Percentiles rank a stretch among this genome's conserved stretches.
phyloP scores from a whole-genome alignment of 1,284 basidiomycete species.

The Irpex sp. region DNA sequence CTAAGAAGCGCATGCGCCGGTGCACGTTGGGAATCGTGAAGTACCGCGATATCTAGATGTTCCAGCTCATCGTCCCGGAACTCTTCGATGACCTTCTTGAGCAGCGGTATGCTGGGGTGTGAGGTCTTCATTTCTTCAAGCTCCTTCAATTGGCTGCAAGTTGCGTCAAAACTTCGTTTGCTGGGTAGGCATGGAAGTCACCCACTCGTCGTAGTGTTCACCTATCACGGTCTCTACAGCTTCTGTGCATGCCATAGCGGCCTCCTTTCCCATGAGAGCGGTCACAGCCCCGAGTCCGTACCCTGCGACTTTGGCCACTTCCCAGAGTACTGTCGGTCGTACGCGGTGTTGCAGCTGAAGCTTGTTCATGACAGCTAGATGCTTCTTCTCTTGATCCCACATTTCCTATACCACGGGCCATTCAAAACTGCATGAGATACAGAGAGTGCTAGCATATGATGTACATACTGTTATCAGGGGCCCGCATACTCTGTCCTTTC shows the following conservation, averaged over 20 bases:
- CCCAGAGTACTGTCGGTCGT: slow-evolving; percentile 81
- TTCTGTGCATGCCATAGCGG: slow-evolving; percentile 98
- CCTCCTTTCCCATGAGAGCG: slow-evolving; percentile 86
- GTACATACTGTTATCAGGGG: slow-evolving; percentile 39
- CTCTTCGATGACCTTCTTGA: slow-evolving; percentile 77
- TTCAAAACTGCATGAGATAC: background rate
- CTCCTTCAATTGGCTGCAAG: slow-evolving; percentile 70
- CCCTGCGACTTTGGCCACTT: slow-evolving; percentile 83
- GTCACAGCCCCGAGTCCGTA: slow-evolving; percentile 84
- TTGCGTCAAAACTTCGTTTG: slow-evolving; percentile 4
- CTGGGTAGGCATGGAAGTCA: slow-evolving; percentile 16
- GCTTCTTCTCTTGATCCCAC: slow-evolving; percentile 97
- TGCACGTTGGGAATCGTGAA: slow-evolving; percentile 86
- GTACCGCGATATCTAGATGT: slow-evolving; percentile 90
- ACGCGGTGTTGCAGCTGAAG: slow-evolving; percentile 81
- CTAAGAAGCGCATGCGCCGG: slow-evolving; percentile 90
- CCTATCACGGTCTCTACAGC: slow-evolving; percentile 98
- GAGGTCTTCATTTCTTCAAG: slow-evolving; percentile 56
- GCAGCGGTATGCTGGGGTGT: slow-evolving; percentile 78
- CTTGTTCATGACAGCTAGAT: slow-evolving; percentile 82
- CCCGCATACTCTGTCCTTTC: slow-evolving; percentile 57
- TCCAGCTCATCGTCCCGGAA: slow-evolving; percentile 95
- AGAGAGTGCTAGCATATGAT: background rate
- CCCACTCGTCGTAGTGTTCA: slow-evolving; percentile 97
- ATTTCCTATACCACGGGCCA: slow-evolving; percentile 62